Base-by-base conservation (phyloP, 2,329 filamentous ascomycete species). In the Scytalidium sp. region DNA sequence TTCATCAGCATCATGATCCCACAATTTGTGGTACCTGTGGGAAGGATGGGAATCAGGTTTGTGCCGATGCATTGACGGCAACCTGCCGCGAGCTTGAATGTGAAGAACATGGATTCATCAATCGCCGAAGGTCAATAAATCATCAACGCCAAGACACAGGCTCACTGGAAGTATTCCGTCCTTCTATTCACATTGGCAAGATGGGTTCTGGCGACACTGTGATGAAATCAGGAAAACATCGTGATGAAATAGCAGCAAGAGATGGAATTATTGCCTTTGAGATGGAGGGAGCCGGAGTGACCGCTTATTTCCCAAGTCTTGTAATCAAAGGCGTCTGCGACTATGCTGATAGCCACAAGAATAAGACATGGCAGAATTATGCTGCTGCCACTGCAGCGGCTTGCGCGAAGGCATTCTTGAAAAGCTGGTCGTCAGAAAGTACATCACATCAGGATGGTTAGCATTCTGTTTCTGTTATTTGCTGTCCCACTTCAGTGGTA, bases 321-420 rank as follows among this genome's bases (percentile, higher is more conserved):
- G 55, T 70, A 0, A 64, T 75, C 41, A 70, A 71, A 11, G 70
- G 69, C 0, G 69, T 74, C 0, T 73, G 64, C 20, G 67, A 72
- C 43, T 73, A 72, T 43, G 60, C 67, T 2, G 70, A 74, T 48
- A 65, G 60, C 0, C 68, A 71, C 46, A 71, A 71, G 54, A 64
- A 63, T 21, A 64, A 72, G 9, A 25, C 39, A 3, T 72, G 68
- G 70, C 67, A 71, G 19, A 39, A 40, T 0, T 71, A 68, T 51
- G 68, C 70, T 0, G 66, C 61, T 2, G 60, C 50, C 3, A 61
- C 52, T 5, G 68, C 60, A 8, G 67, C 64, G 2, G 66, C 63
- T 10, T 64, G 17, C 6, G 42, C 46, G 3, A 60, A 57, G 43
- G 53, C 56, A 17, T 32, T 61, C n/a, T n/a, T n/a, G n/a, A n/a